Conservation (phyloP, 441 rosid genomes). For the Pelargonium exstipulatum region DNA sequence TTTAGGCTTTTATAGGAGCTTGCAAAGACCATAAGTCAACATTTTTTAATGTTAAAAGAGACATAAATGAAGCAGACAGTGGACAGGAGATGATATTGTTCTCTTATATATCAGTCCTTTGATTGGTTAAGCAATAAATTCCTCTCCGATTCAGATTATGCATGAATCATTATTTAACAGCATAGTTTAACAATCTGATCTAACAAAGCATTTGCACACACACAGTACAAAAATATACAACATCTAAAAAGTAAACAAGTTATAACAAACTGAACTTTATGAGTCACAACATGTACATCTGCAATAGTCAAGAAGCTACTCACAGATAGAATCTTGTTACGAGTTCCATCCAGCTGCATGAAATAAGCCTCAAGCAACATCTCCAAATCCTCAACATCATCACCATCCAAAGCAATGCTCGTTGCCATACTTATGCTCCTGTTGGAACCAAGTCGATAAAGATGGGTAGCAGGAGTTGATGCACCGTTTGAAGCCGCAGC, state of each 20-base stretch:
- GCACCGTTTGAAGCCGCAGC: conserved; percentile 39
- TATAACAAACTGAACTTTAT: not conserved
- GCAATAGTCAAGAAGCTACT: conserved; percentile 26
- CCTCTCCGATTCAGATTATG: not conserved
- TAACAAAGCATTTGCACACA: not conserved
- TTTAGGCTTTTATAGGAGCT: not conserved
- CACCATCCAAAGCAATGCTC: conserved; percentile 42
- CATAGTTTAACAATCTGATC: not conserved
- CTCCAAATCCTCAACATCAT: conserved; percentile 86
- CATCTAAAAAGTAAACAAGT: not conserved
- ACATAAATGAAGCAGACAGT: not conserved
- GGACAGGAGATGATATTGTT: not conserved
- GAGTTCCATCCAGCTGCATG: conserved; percentile 88
- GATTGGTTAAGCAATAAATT: conserved; percentile 3
- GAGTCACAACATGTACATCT: not conserved
- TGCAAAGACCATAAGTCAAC: not conserved
- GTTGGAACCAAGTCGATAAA: conserved; percentile 47
- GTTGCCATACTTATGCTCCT: conserved; percentile 62
- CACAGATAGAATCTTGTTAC: conserved; percentile 88
- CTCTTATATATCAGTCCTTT: not conserved
- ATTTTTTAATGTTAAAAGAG: not conserved
- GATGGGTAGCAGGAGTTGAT: conserved; percentile 25
- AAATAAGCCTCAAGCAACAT: conserved; percentile 95
- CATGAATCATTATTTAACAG: not conserved
- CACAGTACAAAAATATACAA: not conserved